Base-by-base conservation (phyloP, 352 stramenopile genomes). In the Halophytophthora polymorphica region DNA sequence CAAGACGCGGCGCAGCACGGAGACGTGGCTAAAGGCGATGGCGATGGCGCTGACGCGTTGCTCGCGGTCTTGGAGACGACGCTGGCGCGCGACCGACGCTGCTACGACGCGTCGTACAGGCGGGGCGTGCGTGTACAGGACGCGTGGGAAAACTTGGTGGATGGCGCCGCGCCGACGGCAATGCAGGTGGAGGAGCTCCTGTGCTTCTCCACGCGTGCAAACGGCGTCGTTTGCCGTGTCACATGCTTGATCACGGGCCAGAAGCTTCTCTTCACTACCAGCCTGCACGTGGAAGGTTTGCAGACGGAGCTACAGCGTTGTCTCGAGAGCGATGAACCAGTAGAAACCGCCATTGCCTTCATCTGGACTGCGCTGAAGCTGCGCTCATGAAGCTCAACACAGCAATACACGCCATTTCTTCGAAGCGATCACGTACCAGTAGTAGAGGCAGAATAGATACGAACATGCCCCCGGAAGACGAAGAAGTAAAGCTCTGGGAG, bases 81-180 rank as follows among this genome's bases (percentile, higher is more conserved):
- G 21, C 48, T 78, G 22, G 13, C 17, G 6, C 39, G 28, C 8
- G 62, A 85, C 19, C 34, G 53, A 15, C 41, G 28, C 19, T 86
- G 72, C 50, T 84, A 69, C 19, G 78, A 90, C 36, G 44, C 83
- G 2, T 40, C 57, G 4, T 88, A 83, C 42, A 53, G 68, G 14
- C 42, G 56, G 31, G 50, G 66, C 6, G 35, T 23, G 12, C 49
- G 59, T 4, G 51, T 73, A 1, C 44, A 48, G 4, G 72, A 86
- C 50, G 48, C 66, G 17, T 44, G 40, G 1, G 53, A 67, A 1
- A 50, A 31, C 21, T 29, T 85, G 22, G 49, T 80, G 13, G 77
- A 86, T 15, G 40, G n/a, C 1, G 31, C 17, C 19, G 53, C 47
- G 14, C 34, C 47, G 22, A 37, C 37, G 5, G 18, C 45, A 15